These are phyloP conservation scores for Mortierella sp. DNA, from an alignment of 371 early-diverging fungal genomes.

Conservation along the genomic window DNA sequence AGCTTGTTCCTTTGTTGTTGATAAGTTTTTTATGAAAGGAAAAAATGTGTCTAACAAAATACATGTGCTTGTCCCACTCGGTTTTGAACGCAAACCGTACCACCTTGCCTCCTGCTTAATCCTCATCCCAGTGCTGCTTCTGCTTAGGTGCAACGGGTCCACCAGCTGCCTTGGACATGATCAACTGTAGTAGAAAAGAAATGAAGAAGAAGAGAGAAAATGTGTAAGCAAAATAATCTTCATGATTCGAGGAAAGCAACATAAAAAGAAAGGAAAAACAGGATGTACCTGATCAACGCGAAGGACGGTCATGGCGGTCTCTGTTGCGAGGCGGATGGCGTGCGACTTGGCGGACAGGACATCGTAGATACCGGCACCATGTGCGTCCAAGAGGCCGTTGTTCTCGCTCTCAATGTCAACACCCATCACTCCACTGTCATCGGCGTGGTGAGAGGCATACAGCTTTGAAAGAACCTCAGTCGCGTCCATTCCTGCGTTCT, in stretches of 20 bases:
- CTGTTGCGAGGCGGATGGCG: conserved; percentile 91
- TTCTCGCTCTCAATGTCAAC: conserved; percentile 72
- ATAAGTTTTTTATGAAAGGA: neutral
- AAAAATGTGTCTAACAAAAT: neutral
- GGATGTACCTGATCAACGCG: conserved; percentile 91
- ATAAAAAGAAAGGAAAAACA: neutral
- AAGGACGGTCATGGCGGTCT: conserved; percentile 95
- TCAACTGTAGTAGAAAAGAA: conserved; percentile 70
- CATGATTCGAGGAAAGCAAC: neutral
- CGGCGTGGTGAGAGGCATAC: conserved; percentile 93
- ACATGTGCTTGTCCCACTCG: neutral
- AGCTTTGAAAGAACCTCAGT: conserved; percentile 94
- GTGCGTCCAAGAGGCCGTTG: conserved; percentile 85
- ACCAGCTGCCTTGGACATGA: conserved; percentile 98
- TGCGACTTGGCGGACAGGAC: conserved; percentile 84
- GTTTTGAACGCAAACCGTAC: neutral
- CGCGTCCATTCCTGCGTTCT: conserved; percentile 97
- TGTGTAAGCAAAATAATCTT: neutral
- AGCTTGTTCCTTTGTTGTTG: too few species aligned
- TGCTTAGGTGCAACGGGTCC: conserved; percentile 95
- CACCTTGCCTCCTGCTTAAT: conserved; percentile 57
- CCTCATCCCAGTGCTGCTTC: conserved; percentile 94
- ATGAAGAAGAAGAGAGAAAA: conserved; percentile 3
- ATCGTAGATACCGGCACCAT: conserved; percentile 84
- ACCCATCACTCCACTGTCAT: conserved; percentile 62